phyloP scores from a whole-genome alignment of 2,329 filamentous ascomycete species.

The Beauveria sp. region DNA sequence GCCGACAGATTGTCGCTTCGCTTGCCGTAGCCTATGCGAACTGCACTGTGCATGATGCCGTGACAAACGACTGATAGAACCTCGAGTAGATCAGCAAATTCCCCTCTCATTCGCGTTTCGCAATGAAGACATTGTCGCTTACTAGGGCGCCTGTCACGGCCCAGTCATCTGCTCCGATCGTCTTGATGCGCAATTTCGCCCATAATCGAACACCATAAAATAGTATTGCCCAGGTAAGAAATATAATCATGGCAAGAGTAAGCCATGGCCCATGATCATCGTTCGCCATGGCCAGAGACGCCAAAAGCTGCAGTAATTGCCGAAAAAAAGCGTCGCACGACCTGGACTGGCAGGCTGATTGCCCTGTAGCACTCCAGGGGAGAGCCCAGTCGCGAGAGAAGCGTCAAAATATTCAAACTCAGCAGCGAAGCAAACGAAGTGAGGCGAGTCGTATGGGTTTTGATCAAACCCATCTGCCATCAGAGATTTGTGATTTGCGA shows the following conservation, averaged over 20 bases:
- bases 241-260: not conserved
- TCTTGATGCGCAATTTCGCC: slow-evolving; percentile 1
- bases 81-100: not conserved
- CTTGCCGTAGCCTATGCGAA: not conserved
- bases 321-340: not conserved
- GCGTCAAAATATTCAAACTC: too few species aligned
- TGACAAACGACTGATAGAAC: not conserved
- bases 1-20: not conserved
- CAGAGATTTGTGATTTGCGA: too few species aligned
- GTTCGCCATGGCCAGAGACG: not conserved
- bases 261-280: not conserved
- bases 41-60: not conserved
- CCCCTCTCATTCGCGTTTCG: not conserved
- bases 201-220: not conserved
- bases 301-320: not conserved
- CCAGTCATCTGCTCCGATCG: not conserved
- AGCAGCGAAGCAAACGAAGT: too few species aligned
- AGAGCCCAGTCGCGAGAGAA: too few species aligned
- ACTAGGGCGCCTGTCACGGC: not conserved
- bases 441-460: too few species aligned
- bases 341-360: too few species aligned
- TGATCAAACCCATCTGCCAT: too few species aligned
- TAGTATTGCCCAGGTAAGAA: not conserved
- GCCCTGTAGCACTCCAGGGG: too few species aligned
- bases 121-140: not conserved